Percentiles rank a stretch among this genome's conserved stretches.
These are phyloP conservation scores for Symbiodinium natans DNA, from an alignment of 73 alveolate species.

Conservation along the genomic window DNA sequence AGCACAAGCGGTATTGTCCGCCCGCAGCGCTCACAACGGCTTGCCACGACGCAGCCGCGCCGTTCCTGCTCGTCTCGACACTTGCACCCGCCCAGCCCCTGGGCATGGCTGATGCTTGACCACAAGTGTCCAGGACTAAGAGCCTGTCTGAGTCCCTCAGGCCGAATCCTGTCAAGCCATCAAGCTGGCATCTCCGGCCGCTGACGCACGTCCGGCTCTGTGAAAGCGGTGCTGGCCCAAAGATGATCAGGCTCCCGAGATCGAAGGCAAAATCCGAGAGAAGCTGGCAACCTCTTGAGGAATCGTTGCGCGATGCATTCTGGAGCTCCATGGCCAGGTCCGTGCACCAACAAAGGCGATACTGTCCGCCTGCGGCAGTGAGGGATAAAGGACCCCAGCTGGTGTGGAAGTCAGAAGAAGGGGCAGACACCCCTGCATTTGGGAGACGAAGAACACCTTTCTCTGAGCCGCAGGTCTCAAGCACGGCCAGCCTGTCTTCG, in stretches of 20 bases:
- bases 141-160: not conserved
- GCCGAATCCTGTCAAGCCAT: not conserved
- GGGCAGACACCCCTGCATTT: not conserved
- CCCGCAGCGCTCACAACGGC: not conserved
- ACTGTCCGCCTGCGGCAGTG: not conserved
- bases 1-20: constrained; percentile 4
- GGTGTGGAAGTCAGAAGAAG: not conserved
- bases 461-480: not conserved
- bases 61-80: not conserved
- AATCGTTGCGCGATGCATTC: not conserved
- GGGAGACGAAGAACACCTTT: not conserved
- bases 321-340: not conserved
- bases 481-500: not conserved
- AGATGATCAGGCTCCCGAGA: not conserved
- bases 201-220: constrained; percentile 18
- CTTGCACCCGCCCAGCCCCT: not conserved
- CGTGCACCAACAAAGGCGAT: not conserved
- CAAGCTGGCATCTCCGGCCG: not conserved
- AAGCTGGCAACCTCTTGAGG: not conserved
- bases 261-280: not conserved
- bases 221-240: not conserved
- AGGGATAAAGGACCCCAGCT: not conserved
- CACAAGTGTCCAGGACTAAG: constrained; percentile 9
- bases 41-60: not conserved
- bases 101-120: not conserved